Evolutionary conservation across 1,139 yeast genomes (phyloP).

Genomic region (Meyerozyma athensensis): DNA sequence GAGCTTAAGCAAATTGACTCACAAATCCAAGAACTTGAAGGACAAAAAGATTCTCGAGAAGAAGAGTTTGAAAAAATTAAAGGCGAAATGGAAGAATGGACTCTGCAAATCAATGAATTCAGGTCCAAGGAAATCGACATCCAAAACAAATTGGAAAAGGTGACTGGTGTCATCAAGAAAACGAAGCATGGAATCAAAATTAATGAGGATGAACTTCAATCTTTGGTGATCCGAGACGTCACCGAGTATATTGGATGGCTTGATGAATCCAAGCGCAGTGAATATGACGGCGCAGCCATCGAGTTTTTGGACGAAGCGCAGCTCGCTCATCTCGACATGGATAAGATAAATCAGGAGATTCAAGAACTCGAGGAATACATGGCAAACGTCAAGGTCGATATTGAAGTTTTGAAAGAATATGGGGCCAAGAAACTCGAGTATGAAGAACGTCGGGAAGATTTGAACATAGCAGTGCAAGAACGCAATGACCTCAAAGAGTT

Average conservation of each 20-base stretch:
- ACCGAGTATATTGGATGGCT: constrained; percentile 48
- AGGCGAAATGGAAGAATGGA: constrained; percentile 45
- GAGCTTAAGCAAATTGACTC: constrained; percentile 32
- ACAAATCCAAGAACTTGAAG: constrained; percentile 20
- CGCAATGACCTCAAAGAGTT: constrained; percentile 63
- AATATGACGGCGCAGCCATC: constrained; percentile 33
- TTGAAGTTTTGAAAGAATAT: constrained; percentile 75
- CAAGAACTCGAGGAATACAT: constrained; percentile 53
- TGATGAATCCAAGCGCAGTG: constrained; percentile 29
- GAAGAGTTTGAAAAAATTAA: constrained; percentile 35
- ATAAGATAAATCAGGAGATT: constrained; percentile 48
- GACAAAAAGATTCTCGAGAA: constrained; percentile 29
- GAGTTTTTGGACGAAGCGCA: constrained; percentile 50
- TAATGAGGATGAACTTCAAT: constrained; percentile 33
- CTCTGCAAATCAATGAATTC: constrained; percentile 52
- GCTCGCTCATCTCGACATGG: constrained; percentile 46
- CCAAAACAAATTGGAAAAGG: constrained; percentile 59
- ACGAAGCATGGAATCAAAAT: constrained; percentile 34
- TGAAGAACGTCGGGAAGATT: constrained; percentile 54
- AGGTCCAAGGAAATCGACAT: constrained; percentile 70
- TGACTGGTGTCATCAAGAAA: constrained; percentile 38
- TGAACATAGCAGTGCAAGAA: constrained; percentile 60
- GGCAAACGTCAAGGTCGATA: constrained; percentile 59
- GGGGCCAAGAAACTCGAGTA: constrained; percentile 64
- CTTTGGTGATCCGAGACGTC: constrained; percentile 49